Percentiles rank a stretch among this genome's conserved stretches.
Conservation (phyloP, 345 rosid genomes). For the Capsella bursapastoris region DNA sequence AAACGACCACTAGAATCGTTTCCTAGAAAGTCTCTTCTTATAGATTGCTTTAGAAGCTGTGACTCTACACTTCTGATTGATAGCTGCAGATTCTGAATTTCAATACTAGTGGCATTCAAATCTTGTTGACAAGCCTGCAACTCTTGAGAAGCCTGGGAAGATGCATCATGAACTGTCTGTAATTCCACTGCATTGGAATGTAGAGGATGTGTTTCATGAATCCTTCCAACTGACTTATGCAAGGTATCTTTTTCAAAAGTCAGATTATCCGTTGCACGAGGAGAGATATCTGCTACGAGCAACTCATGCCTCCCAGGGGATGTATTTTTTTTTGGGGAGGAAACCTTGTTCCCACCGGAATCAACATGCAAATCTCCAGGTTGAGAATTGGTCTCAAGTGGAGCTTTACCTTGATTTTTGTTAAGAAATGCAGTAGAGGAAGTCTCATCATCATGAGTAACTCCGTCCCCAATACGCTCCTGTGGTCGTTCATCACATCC, state of each 20-base stretch:
- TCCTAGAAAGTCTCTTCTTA: constrained; percentile 89
- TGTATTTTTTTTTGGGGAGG: constrained; percentile 46
- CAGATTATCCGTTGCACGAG: constrained; percentile 43
- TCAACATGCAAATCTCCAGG: constrained; percentile 41
- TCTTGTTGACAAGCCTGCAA: constrained; percentile 59
- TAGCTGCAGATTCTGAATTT: constrained; percentile 60
- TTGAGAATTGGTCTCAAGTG: constrained; percentile 39
- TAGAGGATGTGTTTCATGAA: constrained; percentile 40
- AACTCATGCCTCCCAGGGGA: constrained; percentile 44
- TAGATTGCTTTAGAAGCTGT: constrained; percentile 65
- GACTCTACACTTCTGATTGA: constrained; percentile 61
- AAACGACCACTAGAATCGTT: constrained; percentile 76
- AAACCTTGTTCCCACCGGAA: constrained; percentile 41
- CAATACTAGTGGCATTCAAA: constrained; percentile 59
- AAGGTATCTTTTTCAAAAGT: constrained; percentile 47
- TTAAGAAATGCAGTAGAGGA: constrained; percentile 41
- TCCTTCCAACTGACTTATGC: constrained; percentile 43
- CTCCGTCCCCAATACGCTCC: constrained; percentile 44
- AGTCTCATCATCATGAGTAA: constrained; percentile 43
- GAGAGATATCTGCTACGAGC: constrained; percentile 48
- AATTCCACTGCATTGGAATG: constrained; percentile 42
- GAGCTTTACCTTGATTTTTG: constrained; percentile 36
- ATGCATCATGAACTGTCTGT: constrained; percentile 44
- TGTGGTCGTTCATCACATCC: constrained; percentile 43
- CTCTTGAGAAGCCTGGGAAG: constrained; percentile 55